A percentile compares a stretch with the other conserved stretches of the same genome.
Conservation (phyloP, 2,329 filamentous ascomycete species). For the Epichloe coenophiala region DNA sequence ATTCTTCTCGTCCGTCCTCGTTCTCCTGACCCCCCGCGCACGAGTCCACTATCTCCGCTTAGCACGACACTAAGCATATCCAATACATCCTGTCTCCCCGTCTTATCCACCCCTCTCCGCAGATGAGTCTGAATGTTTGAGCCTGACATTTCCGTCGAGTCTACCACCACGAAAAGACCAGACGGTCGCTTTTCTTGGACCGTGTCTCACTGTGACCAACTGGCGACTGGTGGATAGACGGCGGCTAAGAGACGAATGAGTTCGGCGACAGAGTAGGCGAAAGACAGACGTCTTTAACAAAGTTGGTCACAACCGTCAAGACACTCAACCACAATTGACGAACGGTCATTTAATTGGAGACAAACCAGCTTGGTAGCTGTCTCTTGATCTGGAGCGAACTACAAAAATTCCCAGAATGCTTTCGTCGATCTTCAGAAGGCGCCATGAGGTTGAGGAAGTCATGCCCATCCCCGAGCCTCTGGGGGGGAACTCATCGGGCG, state of each 20-base stretch:
- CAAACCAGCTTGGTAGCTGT: not conserved
- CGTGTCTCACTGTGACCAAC: not conserved
- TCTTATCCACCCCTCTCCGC: conserved; percentile 1
- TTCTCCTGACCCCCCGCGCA: not conserved
- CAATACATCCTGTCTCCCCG: not conserved
- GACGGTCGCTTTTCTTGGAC: not conserved
- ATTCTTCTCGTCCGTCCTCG: not conserved
- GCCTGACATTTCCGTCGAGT: not conserved
- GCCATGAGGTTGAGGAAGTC: conserved; percentile 31
- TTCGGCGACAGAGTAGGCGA: not conserved
- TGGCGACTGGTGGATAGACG: not conserved
- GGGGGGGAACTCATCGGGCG: conserved; percentile 24
- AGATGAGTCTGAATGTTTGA: not conserved
- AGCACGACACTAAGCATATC: not conserved
- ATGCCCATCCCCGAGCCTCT: conserved; percentile 27
- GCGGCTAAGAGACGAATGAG: not conserved
- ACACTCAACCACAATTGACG: not conserved
- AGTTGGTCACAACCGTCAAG: not conserved
- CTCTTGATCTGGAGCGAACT: not conserved
- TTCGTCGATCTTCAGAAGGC: conserved; percentile 29
- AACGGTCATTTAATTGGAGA: not conserved
- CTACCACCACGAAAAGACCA: not conserved
- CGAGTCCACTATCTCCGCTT: not conserved
- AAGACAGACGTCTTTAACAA: not conserved
- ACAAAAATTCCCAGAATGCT: conserved; percentile 13